phyloP scores from a whole-genome alignment of 495 filamentous ascomycete genomes.

The Cryomyces minteri region DNA sequence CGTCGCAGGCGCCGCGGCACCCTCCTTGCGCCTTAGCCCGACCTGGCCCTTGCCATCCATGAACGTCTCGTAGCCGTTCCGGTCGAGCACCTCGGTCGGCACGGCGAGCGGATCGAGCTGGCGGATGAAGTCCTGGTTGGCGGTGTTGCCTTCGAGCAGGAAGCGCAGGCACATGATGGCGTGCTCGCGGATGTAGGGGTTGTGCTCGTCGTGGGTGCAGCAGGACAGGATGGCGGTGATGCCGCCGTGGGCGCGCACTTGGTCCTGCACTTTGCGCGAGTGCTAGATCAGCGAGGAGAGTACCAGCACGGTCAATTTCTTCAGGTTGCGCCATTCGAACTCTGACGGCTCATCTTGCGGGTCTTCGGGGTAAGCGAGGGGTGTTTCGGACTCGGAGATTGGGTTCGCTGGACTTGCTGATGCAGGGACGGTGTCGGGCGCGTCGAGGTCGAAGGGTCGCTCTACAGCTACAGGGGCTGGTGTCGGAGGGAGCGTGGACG shows the following conservation, averaged over 20 bases:
- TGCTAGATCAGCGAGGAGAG: slow-evolving; percentile 71
- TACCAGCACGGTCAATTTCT: slow-evolving; percentile 77
- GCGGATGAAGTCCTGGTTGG: too few species aligned
- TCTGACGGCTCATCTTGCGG: slow-evolving; percentile 62
- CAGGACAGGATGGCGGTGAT: slow-evolving; percentile 75
- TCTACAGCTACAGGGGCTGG: slow-evolving; percentile 17
- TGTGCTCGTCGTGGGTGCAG: slow-evolving; percentile 71
- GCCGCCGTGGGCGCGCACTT: slow-evolving; percentile 64
- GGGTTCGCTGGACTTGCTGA: background rate
- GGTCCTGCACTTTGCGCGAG: slow-evolving; percentile 59
- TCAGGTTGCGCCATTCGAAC: slow-evolving; percentile 86
- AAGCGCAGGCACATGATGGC: slow-evolving; percentile 83
- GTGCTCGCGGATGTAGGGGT: slow-evolving; percentile 79
- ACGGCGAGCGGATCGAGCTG: slow-evolving; percentile 3
- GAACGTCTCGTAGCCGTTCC: slow-evolving; percentile 23
- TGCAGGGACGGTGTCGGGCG: background rate
- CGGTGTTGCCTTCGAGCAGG: slow-evolving; percentile 55
- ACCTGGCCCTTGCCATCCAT: slow-evolving; percentile 21
- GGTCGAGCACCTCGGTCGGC: slow-evolving; percentile 20
- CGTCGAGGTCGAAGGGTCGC: slow-evolving; percentile 16
- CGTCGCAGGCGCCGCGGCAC: background rate
- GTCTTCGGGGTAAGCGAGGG: slow-evolving; percentile 23
- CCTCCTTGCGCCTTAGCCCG: slow-evolving; percentile 11
- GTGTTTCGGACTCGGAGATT: slow-evolving; percentile 12
- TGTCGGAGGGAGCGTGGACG: background rate